Conservation (phyloP, 2,329 filamentous ascomycete genomes). For the Beauveria brongniartii region DNA sequence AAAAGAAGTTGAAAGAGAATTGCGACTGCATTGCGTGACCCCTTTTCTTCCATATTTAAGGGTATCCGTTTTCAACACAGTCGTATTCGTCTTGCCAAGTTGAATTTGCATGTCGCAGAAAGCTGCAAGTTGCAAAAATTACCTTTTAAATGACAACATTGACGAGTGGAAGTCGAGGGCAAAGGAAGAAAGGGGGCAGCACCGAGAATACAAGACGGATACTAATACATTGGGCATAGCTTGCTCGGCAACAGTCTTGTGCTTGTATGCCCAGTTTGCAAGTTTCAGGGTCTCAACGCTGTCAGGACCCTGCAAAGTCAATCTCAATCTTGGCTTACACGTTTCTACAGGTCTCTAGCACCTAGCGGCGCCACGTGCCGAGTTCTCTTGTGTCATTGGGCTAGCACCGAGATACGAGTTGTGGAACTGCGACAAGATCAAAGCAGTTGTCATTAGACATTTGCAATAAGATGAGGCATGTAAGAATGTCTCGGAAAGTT, state of each 20-base stretch:
- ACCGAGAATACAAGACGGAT: neutral
- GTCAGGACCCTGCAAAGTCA: neutral
- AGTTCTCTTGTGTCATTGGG: neutral
- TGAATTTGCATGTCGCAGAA: too few species aligned
- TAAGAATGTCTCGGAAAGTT: too few species aligned
- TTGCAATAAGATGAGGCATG: too few species aligned
- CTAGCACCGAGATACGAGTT: neutral
- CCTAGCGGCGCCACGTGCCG: conserved; percentile 1
- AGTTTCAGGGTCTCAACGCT: neutral
- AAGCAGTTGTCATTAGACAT: neutral
- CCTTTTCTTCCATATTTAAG: neutral
- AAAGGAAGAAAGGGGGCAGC: neutral
- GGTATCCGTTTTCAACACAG: too few species aligned
- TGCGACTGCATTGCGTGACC: neutral
- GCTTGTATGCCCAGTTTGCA: neutral
- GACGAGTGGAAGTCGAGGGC: too few species aligned
- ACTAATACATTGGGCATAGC: too few species aligned
- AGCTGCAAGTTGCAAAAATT: too few species aligned
- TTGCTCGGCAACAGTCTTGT: too few species aligned
- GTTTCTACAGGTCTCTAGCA: neutral
- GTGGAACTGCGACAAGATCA: neutral
- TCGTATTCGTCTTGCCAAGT: too few species aligned
- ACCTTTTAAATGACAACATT: too few species aligned
- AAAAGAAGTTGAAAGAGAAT: neutral
- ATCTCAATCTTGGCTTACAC: neutral